Base-by-base conservation (phyloP, 768 basidiomycete genomes). In the Piloderma croceum region DNA sequence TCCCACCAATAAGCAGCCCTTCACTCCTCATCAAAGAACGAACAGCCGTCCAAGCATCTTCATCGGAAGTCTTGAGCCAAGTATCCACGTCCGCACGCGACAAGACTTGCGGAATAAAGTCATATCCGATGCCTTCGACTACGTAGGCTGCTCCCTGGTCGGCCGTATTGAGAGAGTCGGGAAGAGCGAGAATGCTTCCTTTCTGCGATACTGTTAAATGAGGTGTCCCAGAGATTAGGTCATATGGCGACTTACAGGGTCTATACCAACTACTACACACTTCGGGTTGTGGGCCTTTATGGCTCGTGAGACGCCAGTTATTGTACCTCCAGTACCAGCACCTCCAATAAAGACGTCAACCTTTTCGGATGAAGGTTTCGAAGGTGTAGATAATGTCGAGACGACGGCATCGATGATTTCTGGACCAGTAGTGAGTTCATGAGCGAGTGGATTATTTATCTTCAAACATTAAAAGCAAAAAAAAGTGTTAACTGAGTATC, bases 61-160 rank as follows among this genome's bases (percentile, higher is more conserved):
- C 70, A 50, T 98, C 96, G 1, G 64, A 68, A 1, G 83, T 82
- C 73, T 97, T 98, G 46, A 90, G 60, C 96, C 89, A 91, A n/a
- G 56, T 43, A 53, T 92, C 76, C 36, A 98, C 68, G 21, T 77
- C 71, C 1, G 47, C 51, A 35, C 83, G 85, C 25, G 82, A 79
- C 29, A 97, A 73, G 2, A 93, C 93, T 31, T 87, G 76, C 1
- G 94, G 93, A 33, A 94, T 57, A 56, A 94, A 94, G 60, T 94
- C 90, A 51, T 92, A 91, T 20, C 96, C 96, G 39, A 97, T 98
- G n/a, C 96, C 96, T 59, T 99, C 96, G 17, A 97, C 80, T 37
- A 80, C 58, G 53, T 97, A 98, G 38, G 65, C 62, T 20, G 52
- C 54, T 7, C 74, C 81, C 31, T 59, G 61, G 37, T 65, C 74